phyloP scores from a whole-genome alignment of 2,329 filamentous ascomycete genomes.

The Talaromyces sp. region DNA sequence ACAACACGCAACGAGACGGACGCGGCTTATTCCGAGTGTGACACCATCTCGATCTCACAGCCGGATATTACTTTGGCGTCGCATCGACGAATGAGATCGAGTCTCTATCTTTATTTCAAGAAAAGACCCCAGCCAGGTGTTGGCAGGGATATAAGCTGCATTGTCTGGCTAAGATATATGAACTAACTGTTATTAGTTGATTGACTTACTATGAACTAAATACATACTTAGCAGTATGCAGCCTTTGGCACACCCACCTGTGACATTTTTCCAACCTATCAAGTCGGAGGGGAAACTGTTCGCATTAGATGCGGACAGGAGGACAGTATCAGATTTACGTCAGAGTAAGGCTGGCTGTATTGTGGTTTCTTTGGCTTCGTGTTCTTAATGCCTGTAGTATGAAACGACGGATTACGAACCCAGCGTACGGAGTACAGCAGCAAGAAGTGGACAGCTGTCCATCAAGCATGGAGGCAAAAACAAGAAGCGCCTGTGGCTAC shows the following conservation, averaged over 20 bases:
- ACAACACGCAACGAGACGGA: not conserved
- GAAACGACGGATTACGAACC: not conserved
- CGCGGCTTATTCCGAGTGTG: not conserved
- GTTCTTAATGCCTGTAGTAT: not conserved
- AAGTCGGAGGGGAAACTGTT: not conserved
- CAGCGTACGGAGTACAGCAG: not conserved
- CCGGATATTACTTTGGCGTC: not conserved
- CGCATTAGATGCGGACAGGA: not conserved
- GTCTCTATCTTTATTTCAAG: not conserved
- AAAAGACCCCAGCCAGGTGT: not conserved
- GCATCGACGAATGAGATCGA: not conserved
- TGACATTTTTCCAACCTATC: not conserved
- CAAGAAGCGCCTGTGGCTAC: not conserved
- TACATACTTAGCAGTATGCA: not conserved
- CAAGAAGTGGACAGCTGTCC: not conserved
- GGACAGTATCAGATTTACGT: not conserved
- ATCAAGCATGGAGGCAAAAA: not conserved
- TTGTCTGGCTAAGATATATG: not conserved
- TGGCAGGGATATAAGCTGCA: not conserved
- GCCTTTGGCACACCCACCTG: not conserved
- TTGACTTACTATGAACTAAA: not conserved
- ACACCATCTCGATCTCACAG: not conserved
- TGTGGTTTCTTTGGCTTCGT: not conserved
- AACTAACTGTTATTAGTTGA: not conserved
- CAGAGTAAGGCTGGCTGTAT: not conserved